phyloP scores from a whole-genome alignment of 1,284 basidiomycete species.

The Cystobasidium slooffiae region DNA sequence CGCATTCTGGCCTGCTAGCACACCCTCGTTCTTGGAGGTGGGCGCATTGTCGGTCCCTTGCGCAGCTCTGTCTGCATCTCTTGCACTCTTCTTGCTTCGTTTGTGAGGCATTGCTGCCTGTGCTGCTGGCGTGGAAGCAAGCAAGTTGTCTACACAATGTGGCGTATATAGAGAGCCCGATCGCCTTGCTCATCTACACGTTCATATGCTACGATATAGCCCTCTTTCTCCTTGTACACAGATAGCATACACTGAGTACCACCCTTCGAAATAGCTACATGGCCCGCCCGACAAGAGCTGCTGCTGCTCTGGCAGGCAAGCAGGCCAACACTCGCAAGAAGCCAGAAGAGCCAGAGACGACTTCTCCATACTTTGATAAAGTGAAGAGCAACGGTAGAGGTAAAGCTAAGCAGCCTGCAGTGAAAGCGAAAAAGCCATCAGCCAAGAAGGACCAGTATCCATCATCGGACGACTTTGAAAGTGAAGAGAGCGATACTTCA shows the following conservation, averaged over 20 bases:
- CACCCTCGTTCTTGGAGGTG: slow-evolving; percentile 29
- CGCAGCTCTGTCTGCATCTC: slow-evolving; percentile 31
- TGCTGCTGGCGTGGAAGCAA: not conserved
- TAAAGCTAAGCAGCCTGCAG: not conserved
- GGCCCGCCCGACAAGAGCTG: slow-evolving; percentile 3
- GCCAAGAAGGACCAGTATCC: not conserved
- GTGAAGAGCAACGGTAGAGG: slow-evolving; percentile 15
- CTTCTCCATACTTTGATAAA: slow-evolving; percentile 33
- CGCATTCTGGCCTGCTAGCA: slow-evolving; percentile 12
- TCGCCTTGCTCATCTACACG: not conserved
- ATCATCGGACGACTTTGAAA: slow-evolving; percentile 9
- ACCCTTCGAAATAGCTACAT: not conserved
- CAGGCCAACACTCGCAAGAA: slow-evolving; percentile 12
- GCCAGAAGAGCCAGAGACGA: not conserved
- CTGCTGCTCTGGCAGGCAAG: slow-evolving; percentile 16
- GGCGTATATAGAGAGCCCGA: not conserved
- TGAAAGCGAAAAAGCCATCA: not conserved
- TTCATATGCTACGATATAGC: not conserved
- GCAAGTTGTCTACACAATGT: not conserved
- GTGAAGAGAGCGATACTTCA: slow-evolving; percentile 28
- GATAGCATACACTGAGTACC: no score
- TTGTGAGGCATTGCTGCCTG: slow-evolving; percentile 40
- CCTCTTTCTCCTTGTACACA: not conserved
- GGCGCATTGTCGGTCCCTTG: slow-evolving; percentile 35
- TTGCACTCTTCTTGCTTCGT: slow-evolving; percentile 36